Base-by-base conservation (phyloP, 2,329 filamentous ascomycete genomes). In the Coniochaeta prunicola region DNA sequence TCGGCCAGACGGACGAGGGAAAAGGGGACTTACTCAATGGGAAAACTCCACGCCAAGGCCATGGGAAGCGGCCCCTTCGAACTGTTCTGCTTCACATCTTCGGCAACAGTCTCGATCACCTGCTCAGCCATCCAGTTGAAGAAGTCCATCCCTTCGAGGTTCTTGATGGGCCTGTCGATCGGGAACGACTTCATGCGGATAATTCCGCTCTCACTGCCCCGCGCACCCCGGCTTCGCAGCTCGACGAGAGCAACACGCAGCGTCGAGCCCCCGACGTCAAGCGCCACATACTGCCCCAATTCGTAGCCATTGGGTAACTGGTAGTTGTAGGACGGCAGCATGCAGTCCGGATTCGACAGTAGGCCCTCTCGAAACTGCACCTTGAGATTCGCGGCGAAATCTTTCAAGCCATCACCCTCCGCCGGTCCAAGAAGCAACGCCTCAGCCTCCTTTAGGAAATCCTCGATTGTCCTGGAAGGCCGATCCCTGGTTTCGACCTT, bases 221-320 rank as follows among this genome's bases (percentile, higher is more conserved):
- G 63, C 24, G 68, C 67, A 24, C 70, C 72, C 31, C 75, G 73
- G 12, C 83, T 82, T 57, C 74, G 73, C 59, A 89, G 74, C 62
- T 86, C 79, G 53, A 89, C 83, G 64, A 89, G 67, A 6, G 84
- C 86, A 31, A 89, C 83, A 57, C 86, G 77, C 61, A 89, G 73
- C 12, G 85, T 89, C 38, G 86, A 88, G 1, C 86, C 86, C 38
- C 86, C 86, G n/a, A 89, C 83, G 68, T 89, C 86, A 38, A 88
- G 74, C 24, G 85, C 83, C 57, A 89, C 73, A 67, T 80, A 88
- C 57, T 78, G 79, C 28, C 86, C 86, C 48, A 67, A 69, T 66
- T 88, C 86, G 53, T 74, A 68, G 57, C 86, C 86, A n/a, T 72
- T 77, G 1, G 86, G 86, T 6, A 89, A 74, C 63, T 83, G 80